These are phyloP conservation scores for Ogataea angusta DNA, from an alignment of 805 yeast species.

Conservation along the genomic window DNA sequence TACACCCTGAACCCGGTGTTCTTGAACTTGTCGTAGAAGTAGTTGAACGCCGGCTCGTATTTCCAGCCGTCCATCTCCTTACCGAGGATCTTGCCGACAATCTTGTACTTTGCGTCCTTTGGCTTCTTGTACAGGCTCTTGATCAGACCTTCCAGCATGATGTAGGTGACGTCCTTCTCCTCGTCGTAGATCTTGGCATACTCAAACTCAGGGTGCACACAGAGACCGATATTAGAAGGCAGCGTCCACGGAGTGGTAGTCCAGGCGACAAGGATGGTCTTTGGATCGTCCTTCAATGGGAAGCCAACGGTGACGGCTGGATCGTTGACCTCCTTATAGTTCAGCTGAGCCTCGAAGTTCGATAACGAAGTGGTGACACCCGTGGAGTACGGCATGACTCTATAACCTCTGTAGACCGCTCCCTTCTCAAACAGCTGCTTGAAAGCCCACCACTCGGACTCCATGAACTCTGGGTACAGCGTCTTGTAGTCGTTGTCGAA, in stretches of 20 bases:
- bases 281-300: constrained; percentile 74
- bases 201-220: constrained; percentile 88
- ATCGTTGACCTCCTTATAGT: constrained; percentile 94
- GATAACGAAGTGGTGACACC: constrained; percentile 96
- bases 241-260: constrained; percentile 99
- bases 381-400: constrained; percentile 99
- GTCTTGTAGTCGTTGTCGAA: constrained; percentile 98
- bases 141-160: constrained; percentile 78
- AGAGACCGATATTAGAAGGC: constrained; percentile 89
- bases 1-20: constrained; percentile 82
- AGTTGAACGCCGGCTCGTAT: constrained; percentile 82
- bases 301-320: constrained; percentile 95
- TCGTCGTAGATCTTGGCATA: constrained; percentile 92
- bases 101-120: constrained; percentile 77
- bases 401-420: constrained; percentile 88
- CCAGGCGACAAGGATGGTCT: constrained; percentile 91
- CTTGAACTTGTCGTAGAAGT: constrained; percentile 70
- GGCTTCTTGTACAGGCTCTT: constrained; percentile 93
- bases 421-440: constrained; percentile 80
- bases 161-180: constrained; percentile 74
- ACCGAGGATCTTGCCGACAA: constrained; percentile 80
- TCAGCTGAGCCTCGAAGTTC: constrained; percentile 97
- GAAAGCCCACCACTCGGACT: constrained; percentile 99
- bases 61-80: constrained; percentile 71
- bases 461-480: constrained; percentile 94